Evolutionary conservation across 1,284 basidiomycete genomes (phyloP).

Genomic region (Malassezia brasiliensis): DNA sequence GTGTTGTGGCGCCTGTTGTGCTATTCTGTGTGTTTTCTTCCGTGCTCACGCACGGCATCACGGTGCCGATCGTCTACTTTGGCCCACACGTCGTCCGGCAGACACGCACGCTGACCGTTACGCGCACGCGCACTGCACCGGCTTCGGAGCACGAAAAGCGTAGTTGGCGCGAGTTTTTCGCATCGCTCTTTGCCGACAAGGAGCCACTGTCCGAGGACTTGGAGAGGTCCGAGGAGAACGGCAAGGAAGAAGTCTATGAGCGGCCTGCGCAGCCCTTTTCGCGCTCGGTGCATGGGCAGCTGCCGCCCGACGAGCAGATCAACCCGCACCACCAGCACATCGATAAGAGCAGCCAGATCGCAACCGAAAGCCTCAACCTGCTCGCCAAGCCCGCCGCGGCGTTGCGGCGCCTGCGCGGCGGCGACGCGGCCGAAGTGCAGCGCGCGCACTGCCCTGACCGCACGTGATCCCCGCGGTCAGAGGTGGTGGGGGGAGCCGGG

Average conservation of each 20-base stretch:
- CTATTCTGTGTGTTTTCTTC: conserved; percentile 53
- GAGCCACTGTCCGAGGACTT: not conserved
- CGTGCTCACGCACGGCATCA: conserved; percentile 51
- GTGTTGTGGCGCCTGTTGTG: conserved; percentile 52
- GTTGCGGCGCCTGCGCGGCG: not conserved
- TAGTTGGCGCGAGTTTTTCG: not conserved
- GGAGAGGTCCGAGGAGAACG: not conserved
- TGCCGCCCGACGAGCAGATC: not conserved
- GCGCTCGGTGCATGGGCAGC: not conserved
- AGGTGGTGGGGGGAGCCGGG: too few relatives aligned
- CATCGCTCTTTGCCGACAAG: not conserved
- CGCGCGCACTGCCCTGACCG: too few relatives aligned
- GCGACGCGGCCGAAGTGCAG: too few relatives aligned
- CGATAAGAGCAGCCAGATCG: not conserved
- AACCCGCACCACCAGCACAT: not conserved
- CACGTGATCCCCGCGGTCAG: too few relatives aligned
- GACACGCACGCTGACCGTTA: conserved; percentile 2
- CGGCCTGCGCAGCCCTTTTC: conserved; percentile 3
- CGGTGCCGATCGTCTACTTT: conserved; percentile 42
- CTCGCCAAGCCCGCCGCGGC: not conserved
- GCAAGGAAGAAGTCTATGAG: not conserved
- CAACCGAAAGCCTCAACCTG: not conserved
- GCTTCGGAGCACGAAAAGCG: not conserved
- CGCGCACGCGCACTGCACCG: not conserved
- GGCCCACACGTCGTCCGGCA: conserved; percentile 21